These are phyloP conservation scores for Cutaneotrichosporon daszewskae DNA, from an alignment of 1,284 basidiomycete species.

Conservation along the genomic window DNA sequence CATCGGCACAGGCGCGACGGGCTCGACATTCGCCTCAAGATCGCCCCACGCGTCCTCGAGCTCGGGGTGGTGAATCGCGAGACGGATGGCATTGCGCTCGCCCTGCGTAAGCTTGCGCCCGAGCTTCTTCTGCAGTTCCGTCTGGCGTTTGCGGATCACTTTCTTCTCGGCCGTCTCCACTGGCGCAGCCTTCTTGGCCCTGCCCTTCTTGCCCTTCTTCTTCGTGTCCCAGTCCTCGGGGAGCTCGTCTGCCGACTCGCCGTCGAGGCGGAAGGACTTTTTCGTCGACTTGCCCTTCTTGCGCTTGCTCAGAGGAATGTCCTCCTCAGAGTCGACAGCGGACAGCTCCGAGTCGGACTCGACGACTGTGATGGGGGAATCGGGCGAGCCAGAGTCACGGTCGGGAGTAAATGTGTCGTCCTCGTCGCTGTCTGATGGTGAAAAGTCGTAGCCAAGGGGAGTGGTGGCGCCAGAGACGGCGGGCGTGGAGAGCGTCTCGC, in stretches of 20 bases:
- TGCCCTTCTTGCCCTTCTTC: background rate
- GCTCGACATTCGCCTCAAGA: constrained; percentile 60
- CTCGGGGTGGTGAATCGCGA: constrained; percentile 60
- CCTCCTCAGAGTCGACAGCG: constrained; percentile 5
- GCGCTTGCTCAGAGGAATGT: background rate
- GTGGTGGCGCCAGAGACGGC: background rate
- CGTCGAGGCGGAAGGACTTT: constrained; percentile 16
- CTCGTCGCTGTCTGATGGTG: background rate
- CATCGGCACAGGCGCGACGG: constrained; percentile 63
- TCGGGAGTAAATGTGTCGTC: background rate
- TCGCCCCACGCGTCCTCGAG: constrained; percentile 84
- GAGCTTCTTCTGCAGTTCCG: constrained; percentile 53
- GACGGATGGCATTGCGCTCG: constrained; percentile 64
- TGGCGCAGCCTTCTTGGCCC: constrained; percentile 6
- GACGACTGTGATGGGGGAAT: constrained; percentile 10
- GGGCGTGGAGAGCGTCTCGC: no score
- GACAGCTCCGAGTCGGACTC: constrained; percentile 12
- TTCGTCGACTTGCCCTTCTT: constrained; percentile 9
- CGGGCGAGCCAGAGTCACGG: background rate
- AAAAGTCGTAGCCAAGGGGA: background rate
- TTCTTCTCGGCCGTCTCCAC: constrained; percentile 11
- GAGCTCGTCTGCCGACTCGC: constrained; percentile 14
- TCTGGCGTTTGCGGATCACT: constrained; percentile 52
- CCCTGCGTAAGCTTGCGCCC: constrained; percentile 72
- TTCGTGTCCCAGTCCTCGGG: constrained; percentile 11